A percentile compares a stretch with the other conserved stretches of the same genome.
phyloP scores from a whole-genome alignment of 352 stramenopile species.

The Globisporangium barbulae region DNA sequence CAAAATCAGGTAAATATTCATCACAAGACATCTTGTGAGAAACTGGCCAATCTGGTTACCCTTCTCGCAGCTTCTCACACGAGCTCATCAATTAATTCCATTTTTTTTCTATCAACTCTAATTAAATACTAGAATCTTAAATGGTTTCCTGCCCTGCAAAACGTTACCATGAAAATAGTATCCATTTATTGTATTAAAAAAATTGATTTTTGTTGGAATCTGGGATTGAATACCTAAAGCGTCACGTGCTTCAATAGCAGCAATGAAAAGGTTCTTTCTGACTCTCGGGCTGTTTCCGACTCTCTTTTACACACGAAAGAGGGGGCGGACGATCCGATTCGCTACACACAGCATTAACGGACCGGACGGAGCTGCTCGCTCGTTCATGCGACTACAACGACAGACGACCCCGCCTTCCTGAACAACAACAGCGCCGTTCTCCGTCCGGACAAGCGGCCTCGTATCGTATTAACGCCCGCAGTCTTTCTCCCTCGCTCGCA shows the following conservation, averaged over 20 bases:
- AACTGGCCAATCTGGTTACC: not conserved
- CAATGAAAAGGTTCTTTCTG: not conserved
- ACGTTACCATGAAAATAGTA: not conserved
- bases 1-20: not conserved
- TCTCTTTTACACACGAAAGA: conserved; percentile 7
- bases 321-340: not conserved
- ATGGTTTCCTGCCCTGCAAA: not conserved
- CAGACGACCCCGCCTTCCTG: not conserved
- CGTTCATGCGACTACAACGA: not conserved
- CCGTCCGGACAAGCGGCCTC: not conserved
- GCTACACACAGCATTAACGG: not conserved
- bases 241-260: not conserved
- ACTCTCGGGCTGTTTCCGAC: conserved; percentile 1
- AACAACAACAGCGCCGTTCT: not conserved
- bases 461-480: not conserved
- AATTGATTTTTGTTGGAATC: not conserved
- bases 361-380: conserved; percentile 6
- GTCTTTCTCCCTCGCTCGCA: not conserved
- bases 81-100: not conserved
- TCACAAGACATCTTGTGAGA: not conserved
- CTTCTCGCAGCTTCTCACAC: not conserved
- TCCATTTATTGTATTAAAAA: not conserved
- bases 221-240: not conserved
- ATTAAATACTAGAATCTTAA: not conserved
- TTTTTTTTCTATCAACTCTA: not conserved